A percentile compares a stretch with the other conserved stretches of the same genome.
These are phyloP conservation scores for Albophoma yamanashiensis DNA, from an alignment of 2,329 filamentous ascomycete species.

Conservation along the genomic window DNA sequence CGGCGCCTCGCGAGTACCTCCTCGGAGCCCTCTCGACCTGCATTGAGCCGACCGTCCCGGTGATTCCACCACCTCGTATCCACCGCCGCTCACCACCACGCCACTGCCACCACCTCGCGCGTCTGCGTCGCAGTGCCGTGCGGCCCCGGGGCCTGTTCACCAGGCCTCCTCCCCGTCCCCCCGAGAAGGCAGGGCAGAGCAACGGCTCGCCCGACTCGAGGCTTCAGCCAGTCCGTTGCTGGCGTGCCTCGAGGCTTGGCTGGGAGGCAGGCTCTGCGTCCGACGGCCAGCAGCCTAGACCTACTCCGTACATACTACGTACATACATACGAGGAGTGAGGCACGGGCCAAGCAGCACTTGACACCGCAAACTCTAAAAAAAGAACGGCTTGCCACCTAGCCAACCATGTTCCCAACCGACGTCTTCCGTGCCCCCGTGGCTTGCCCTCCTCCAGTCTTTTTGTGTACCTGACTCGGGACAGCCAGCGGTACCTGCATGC, in stretches of 20 bases:
- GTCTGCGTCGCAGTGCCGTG: no score
- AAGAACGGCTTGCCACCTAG: not conserved
- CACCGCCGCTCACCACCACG: not conserved
- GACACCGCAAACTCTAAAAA: not conserved
- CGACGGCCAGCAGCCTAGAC: not conserved
- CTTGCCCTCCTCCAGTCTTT: not conserved
- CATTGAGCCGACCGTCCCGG: not conserved
- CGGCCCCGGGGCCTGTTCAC: no score
- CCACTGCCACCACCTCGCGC: not conserved
- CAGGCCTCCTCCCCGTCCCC: no score
- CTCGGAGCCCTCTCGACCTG: no score
- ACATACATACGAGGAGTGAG: not conserved
- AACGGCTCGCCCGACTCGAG: no score
- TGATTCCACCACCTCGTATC: not conserved
- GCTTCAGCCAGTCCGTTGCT: not conserved
- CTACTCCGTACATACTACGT: no score
- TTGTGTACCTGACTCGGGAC: not conserved
- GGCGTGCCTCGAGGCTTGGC: not conserved
- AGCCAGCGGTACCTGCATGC: not conserved
- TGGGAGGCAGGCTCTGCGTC: not conserved
- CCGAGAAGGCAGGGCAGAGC: no score
- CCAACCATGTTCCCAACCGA: not conserved
- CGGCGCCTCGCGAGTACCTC: no score
- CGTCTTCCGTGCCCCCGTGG: not conserved
- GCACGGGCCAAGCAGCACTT: not conserved